Percentiles rank a stretch among this genome's conserved stretches.
phyloP scores from a whole-genome alignment of 148 eudicot genomes.

The Vaccinium vitisidaea region DNA sequence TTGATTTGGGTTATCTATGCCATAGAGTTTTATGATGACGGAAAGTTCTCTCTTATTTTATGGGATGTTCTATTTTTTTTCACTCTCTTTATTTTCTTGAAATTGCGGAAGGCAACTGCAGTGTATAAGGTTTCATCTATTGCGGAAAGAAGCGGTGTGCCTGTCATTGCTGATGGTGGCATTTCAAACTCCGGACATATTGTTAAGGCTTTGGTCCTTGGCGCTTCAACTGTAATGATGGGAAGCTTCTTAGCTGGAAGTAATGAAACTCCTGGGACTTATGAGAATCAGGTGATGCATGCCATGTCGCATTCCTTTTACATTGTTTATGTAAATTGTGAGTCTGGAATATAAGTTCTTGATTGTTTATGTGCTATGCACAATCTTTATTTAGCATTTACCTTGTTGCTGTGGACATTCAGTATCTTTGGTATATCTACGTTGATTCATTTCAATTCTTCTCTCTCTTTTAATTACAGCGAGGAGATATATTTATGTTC shows the following conservation, averaged over 20 bases:
- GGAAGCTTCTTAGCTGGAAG: slow-evolving; percentile 98
- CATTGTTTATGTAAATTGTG: background rate
- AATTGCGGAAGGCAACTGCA: slow-evolving; percentile 69
- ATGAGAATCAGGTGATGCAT: slow-evolving; percentile 51
- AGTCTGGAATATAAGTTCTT: background rate
- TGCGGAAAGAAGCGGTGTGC: slow-evolving; percentile 71
- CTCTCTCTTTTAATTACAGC: background rate
- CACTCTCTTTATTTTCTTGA: background rate
- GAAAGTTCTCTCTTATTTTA: background rate
- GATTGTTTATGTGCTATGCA: background rate
- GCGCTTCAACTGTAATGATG: slow-evolving; percentile 99
- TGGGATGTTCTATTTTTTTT: background rate
- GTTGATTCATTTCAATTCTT: background rate
- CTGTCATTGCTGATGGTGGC: slow-evolving; percentile 96
- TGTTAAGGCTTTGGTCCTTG: slow-evolving; percentile 80
- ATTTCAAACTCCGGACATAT: slow-evolving; percentile 95
- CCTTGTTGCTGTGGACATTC: background rate
- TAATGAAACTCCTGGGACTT: slow-evolving; percentile 86
- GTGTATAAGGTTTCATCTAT: slow-evolving; percentile 87
- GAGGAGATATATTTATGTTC: background rate
- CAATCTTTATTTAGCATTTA: too few species aligned
- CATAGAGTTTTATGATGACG: background rate
- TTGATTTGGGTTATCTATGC: background rate
- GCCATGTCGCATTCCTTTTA: background rate
- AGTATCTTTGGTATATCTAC: background rate